A percentile compares a stretch with the other conserved stretches of the same genome.
phyloP scores from a whole-genome alignment of 2,329 filamentous ascomycete genomes.

The Claviceps quebecensis region DNA sequence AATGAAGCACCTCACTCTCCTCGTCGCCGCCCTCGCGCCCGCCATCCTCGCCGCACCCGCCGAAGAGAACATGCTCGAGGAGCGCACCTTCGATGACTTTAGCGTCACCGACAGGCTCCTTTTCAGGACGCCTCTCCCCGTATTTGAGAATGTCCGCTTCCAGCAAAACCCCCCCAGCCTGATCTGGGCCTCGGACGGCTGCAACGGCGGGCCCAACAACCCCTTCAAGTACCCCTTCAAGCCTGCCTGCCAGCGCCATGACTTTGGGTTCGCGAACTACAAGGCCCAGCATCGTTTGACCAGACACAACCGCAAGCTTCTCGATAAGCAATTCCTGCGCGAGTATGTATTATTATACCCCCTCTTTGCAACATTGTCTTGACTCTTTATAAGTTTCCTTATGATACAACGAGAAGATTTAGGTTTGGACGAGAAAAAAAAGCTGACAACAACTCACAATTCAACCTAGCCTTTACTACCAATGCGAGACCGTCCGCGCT shows the following conservation, averaged over 20 bases:
- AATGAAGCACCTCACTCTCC: neutral
- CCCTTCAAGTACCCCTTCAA: slow-evolving; percentile 29
- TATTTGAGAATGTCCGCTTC: slow-evolving; percentile 28
- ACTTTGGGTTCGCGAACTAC: slow-evolving; percentile 43
- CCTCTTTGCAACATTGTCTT: neutral
- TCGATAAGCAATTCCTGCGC: slow-evolving; percentile 35
- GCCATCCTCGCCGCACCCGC: neutral
- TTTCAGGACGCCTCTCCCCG: slow-evolving; percentile 26
- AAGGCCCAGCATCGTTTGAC: slow-evolving; percentile 34
- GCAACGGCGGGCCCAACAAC: slow-evolving; percentile 28
- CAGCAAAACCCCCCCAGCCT: slow-evolving; percentile 24
- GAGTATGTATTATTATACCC: slow-evolving; percentile 19
- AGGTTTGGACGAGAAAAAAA: too few species aligned
- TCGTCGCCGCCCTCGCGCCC: neutral
- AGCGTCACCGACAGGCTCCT: slow-evolving; percentile 29
- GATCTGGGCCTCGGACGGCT: slow-evolving; percentile 29
- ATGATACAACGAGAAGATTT: too few species aligned
- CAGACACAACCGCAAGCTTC: slow-evolving; percentile 22
- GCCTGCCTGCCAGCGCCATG: slow-evolving; percentile 37
- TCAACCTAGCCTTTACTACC: slow-evolving; percentile 19
- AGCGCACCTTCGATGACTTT: neutral
- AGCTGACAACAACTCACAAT: too few species aligned
- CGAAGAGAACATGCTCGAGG: neutral
- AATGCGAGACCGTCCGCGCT: slow-evolving; percentile 16
- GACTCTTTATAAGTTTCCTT: too few species aligned